These are phyloP conservation scores for Blastomyces percursus DNA, from an alignment of 2,329 filamentous ascomycete genomes.

Conservation along the genomic window DNA sequence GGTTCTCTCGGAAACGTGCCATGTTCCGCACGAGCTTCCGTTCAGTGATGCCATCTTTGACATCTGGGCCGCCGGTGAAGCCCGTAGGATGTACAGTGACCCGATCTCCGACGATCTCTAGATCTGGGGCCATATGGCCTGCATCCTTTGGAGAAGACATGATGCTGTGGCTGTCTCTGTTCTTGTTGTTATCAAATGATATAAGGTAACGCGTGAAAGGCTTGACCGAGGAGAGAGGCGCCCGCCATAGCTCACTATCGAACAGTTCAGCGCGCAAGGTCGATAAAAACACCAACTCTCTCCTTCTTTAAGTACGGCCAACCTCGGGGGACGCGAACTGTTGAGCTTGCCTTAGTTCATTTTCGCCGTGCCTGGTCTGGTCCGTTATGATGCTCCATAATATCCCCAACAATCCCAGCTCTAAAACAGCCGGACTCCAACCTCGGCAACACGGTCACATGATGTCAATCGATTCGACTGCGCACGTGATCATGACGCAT, in stretches of 20 bases:
- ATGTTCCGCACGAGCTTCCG: constrained; percentile 55
- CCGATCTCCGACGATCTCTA: constrained; percentile 63
- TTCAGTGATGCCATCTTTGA: constrained; percentile 39
- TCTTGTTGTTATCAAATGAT: neutral
- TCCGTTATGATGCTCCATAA: neutral
- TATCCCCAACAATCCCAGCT: neutral
- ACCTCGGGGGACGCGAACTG: neutral
- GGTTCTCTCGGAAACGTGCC: constrained; percentile 68
- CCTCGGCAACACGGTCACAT: neutral
- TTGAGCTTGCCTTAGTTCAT: neutral
- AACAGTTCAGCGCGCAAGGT: neutral
- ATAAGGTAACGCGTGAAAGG: neutral
- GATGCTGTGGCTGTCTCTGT: neutral
- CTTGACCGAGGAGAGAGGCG: neutral
- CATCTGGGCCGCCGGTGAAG: constrained; percentile 35
- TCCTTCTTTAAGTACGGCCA: neutral
- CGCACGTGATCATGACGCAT: neutral
- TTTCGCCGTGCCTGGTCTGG: neutral
- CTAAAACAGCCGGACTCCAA: neutral
- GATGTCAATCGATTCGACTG: neutral
- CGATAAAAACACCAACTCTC: neutral
- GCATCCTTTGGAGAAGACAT: constrained; percentile 25
- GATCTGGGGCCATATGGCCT: constrained; percentile 49
- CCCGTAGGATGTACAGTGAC: constrained; percentile 65
- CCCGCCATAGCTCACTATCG: neutral